Conservation (phyloP, 371 early-diverging fungal species). For the Mortierella sp. region DNA sequence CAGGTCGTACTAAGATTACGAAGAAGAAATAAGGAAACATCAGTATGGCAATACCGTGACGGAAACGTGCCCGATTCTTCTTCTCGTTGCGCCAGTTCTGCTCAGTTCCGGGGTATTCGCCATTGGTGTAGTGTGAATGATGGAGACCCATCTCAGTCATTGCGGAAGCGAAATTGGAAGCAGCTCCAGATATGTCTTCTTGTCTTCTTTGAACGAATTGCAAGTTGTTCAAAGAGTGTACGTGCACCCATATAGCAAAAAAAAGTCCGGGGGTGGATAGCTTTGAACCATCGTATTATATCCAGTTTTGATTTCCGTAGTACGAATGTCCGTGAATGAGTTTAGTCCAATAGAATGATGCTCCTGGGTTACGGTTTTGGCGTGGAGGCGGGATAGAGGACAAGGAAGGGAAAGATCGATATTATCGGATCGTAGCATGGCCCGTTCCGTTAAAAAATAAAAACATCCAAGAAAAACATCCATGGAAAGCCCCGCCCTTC, state of each 20-base stretch:
- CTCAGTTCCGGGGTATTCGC: background rate
- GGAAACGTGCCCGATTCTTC: background rate
- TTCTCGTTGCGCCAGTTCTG: background rate
- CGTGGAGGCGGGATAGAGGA: conserved; percentile 9
- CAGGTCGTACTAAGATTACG: conserved; percentile 26
- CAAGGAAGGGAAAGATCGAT: background rate
- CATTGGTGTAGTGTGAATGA: background rate
- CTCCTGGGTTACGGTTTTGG: background rate
- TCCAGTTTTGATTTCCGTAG: conserved; percentile 6
- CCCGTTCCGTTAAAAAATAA: background rate
- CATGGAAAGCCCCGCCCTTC: background rate
- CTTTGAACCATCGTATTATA: background rate
- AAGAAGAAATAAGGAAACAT: background rate
- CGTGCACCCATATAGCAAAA: background rate
- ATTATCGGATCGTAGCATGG: background rate
- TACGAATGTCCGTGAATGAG: too few species aligned
- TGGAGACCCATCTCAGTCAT: background rate
- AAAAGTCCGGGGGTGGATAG: conserved; percentile 9
- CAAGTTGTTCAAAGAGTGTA: background rate
- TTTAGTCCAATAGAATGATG: background rate
- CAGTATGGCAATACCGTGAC: background rate
- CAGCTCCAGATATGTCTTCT: background rate
- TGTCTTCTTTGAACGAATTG: background rate
- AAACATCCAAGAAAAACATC: too few species aligned
- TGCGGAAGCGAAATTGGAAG: background rate